Evolutionary conservation across 176 grass and related monocot genomes (phyloP).

Genomic region (Avena eriantha): DNA sequence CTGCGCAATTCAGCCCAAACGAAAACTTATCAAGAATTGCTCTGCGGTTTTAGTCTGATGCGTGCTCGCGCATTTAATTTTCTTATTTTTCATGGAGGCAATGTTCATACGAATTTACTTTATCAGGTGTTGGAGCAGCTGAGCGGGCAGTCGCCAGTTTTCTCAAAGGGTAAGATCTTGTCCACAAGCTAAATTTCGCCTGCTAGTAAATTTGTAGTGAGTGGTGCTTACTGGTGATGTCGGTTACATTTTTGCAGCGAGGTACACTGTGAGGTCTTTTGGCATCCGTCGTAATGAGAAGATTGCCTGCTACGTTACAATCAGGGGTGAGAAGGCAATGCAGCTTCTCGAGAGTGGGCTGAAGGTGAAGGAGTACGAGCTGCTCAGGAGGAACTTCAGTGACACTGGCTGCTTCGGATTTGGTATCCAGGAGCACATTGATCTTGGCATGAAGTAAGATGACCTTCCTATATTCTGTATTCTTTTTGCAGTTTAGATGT

Average conservation of each 20-base stretch:
- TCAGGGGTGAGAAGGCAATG: slow-evolving; percentile 72
- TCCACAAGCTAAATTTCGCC: neutral
- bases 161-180: slow-evolving; percentile 60
- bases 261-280: slow-evolving; percentile 70
- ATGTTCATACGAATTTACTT: neutral
- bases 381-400: slow-evolving; percentile 77
- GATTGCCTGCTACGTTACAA: slow-evolving; percentile 61
- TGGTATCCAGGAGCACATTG: slow-evolving; percentile 76
- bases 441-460: slow-evolving; percentile 79
- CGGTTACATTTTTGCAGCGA: slow-evolving; percentile 46
- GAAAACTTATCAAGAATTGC: neutral
- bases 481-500: neutral
- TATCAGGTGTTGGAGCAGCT: slow-evolving; percentile 65
- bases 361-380: slow-evolving; percentile 75
- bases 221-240: neutral
- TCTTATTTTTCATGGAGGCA: neutral
- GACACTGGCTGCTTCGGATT: slow-evolving; percentile 73
- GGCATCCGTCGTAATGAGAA: slow-evolving; percentile 73
- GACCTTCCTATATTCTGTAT: neutral
- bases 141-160: slow-evolving; percentile 66
- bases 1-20: neutral
- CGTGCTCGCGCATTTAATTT: neutral
- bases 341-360: slow-evolving; percentile 69
- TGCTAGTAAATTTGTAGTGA: neutral
- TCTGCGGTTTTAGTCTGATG: neutral